Evolutionary conservation across 306 rosid species (phyloP).

Genomic region (Cicer cuneatum): DNA sequence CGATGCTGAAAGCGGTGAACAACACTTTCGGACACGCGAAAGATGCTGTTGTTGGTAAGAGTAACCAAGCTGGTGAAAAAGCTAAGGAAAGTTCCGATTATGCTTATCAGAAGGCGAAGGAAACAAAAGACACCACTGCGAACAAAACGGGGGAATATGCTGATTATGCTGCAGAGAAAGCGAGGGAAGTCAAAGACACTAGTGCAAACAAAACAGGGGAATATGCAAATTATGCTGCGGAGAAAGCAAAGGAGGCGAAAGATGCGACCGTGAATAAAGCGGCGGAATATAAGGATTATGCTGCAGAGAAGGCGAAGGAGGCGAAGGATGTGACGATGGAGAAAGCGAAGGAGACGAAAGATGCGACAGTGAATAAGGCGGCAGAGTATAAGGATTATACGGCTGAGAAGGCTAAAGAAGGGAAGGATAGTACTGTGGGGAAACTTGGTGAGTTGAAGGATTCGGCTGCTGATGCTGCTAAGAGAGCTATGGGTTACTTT

Average conservation of each 20-base stretch:
- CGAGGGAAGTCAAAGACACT: conserved; percentile 36
- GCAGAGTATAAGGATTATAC: conserved; percentile 49
- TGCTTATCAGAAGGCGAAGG: conserved; percentile 27
- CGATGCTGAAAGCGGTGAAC: conserved; percentile 58
- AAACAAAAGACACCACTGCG: conserved; percentile 16
- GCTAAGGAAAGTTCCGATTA: not conserved
- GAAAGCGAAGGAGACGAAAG: conserved; percentile 44
- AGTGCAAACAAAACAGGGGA: conserved; percentile 37
- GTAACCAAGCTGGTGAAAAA: conserved; percentile 30
- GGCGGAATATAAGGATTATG: conserved; percentile 35
- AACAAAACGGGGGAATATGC: conserved; percentile 32
- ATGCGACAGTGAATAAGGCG: conserved; percentile 20
- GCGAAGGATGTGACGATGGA: conserved; percentile 39
- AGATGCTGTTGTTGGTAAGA: conserved; percentile 72
- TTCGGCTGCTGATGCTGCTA: conserved; percentile 66
- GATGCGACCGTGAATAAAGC: conserved; percentile 16
- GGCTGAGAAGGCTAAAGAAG: conserved; percentile 61
- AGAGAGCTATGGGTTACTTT: conserved; percentile 63
- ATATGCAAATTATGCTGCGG: conserved; percentile 1
- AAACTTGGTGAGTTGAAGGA: conserved; percentile 73
- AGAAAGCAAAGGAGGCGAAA: conserved; percentile 32
- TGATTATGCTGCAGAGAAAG: conserved; percentile 22
- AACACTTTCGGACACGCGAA: conserved; percentile 60
- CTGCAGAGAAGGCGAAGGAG: conserved; percentile 42
- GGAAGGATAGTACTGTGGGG: conserved; percentile 55